Evolutionary conservation across 2,329 filamentous ascomycete genomes (phyloP).

Genomic region (Coleophoma cylindrospora): DNA sequence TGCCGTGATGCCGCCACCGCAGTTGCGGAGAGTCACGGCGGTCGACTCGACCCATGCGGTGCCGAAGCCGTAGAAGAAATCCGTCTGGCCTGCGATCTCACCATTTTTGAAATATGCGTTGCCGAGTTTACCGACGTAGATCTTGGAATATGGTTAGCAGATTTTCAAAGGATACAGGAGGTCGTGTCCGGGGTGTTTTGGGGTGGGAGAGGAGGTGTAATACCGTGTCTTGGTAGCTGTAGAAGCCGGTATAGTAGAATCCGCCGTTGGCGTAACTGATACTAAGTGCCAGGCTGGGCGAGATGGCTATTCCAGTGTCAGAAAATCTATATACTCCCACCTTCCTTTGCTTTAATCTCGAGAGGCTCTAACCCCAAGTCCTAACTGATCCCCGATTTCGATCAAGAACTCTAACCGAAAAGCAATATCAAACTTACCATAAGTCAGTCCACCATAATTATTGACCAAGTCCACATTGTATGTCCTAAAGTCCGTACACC

Average conservation of each 20-base stretch:
- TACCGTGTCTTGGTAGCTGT: slow-evolving; percentile 64
- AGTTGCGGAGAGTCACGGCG: slow-evolving; percentile 49
- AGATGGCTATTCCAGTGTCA: slow-evolving; percentile 29
- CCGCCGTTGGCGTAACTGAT: slow-evolving; percentile 60
- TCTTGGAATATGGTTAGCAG: slow-evolving; percentile 22
- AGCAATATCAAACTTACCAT: slow-evolving; percentile 9
- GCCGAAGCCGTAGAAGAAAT: slow-evolving; percentile 66
- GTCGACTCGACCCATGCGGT: slow-evolving; percentile 56
- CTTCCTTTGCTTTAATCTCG: no score
- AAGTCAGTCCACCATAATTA: slow-evolving; percentile 38
- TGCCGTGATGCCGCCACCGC: slow-evolving; percentile 62
- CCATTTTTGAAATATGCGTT: slow-evolving; percentile 60
- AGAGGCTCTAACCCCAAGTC: no score
- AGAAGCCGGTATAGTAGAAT: slow-evolving; percentile 63
- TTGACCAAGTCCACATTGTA: slow-evolving; percentile 67
- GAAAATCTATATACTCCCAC: no score
- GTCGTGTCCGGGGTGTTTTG: no score
- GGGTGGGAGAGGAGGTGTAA: background rate
- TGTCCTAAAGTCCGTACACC: slow-evolving; percentile 55
- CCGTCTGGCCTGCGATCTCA: slow-evolving; percentile 59
- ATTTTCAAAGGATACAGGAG: background rate
- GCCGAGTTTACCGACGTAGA: slow-evolving; percentile 62
- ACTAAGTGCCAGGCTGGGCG: slow-evolving; percentile 55
- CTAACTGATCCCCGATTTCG: no score
- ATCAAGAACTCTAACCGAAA: background rate